Evolutionary conservation across 2,329 filamentous ascomycete genomes (phyloP), one percentile per base, ranked within the genome.

Genomic region (Pseudogymnoascus sp.): DNA sequence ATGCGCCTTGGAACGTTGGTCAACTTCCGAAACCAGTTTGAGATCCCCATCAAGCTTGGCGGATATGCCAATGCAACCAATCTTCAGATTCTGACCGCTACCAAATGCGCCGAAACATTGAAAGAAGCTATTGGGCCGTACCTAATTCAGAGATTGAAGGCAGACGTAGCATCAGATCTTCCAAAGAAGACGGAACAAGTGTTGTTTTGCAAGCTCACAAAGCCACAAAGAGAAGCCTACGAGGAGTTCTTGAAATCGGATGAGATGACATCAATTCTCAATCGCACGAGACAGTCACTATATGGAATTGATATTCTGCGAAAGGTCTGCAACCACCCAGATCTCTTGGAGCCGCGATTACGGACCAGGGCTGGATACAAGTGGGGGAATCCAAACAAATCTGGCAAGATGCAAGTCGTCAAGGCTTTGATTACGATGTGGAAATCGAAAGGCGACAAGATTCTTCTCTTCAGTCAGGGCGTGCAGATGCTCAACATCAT

Each of bases 251-350:
- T 97, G 2, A 79, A 79, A 15, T 97, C 92, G 0, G 85, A 89
- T 40, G 92, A 96, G 47, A 92, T 97, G 81, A 83, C 81, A n/a
- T 85, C 88, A 0, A 96, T 97, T 61, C 74, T 93, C 40, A 84
- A 81, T 54, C 85, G 86, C 39, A 88, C 84, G 63, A 83, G 87
- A 3, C 89, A 96, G 69, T 88, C 91, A 2, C 78, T 99, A 0
- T 96, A 88, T 68, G 94, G 93, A 6, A 91, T 99, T 65, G 92
- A 97, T 68, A 88, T 92, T 26, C 78, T 99, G 39, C 87, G 94
- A 59, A 99, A 99, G 74, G 93, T 99, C 61, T 97, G 93, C 78
- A 99, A 99, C 65, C 95, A 99, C 69, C 94, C 95, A 0, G 94
- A 99, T 75, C 79, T 99, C 1, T 77, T 88, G 1, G 86, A 94